phyloP scores from a whole-genome alignment of 352 stramenopile species.

The Phytophthora constricta region DNA sequence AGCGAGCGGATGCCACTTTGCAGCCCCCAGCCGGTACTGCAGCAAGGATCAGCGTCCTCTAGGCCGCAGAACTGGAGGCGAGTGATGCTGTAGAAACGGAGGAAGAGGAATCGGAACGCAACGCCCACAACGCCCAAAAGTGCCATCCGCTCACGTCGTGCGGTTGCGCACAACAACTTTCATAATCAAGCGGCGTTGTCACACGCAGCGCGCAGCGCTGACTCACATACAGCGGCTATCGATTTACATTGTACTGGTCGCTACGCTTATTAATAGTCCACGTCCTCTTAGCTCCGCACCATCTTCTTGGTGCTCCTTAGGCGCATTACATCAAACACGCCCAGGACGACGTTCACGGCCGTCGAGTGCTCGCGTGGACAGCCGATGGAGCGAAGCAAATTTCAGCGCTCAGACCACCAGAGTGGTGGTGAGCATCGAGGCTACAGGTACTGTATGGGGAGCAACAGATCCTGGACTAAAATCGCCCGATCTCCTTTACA shows the following conservation, averaged over 20 bases:
- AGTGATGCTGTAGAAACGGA: no score
- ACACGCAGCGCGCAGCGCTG: constrained; percentile 5
- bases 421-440: constrained; percentile 1
- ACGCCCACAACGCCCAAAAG: background rate
- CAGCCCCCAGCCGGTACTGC: constrained; percentile 23
- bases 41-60: constrained; percentile 16
- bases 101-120: no score
- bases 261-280: constrained; percentile 15
- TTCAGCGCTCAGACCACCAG: constrained; percentile 19
- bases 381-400: constrained; percentile 16
- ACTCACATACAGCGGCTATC: constrained; percentile 17
- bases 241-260: no score
- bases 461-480: background rate
- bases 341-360: constrained; percentile 16
- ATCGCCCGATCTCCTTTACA: constrained; percentile 1
- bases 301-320: constrained; percentile 36
- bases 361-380: constrained; percentile 34
- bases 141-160: background rate
- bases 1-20: background rate
- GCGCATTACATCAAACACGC: constrained; percentile 6
- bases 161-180: background rate
- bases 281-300: constrained; percentile 18
- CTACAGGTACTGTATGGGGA: no score
- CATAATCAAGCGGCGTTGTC: background rate
- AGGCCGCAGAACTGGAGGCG: constrained; percentile 23